These are phyloP conservation scores for Malassezia yamatoensis DNA, from an alignment of 1,284 basidiomycete species.

Conservation along the genomic window DNA sequence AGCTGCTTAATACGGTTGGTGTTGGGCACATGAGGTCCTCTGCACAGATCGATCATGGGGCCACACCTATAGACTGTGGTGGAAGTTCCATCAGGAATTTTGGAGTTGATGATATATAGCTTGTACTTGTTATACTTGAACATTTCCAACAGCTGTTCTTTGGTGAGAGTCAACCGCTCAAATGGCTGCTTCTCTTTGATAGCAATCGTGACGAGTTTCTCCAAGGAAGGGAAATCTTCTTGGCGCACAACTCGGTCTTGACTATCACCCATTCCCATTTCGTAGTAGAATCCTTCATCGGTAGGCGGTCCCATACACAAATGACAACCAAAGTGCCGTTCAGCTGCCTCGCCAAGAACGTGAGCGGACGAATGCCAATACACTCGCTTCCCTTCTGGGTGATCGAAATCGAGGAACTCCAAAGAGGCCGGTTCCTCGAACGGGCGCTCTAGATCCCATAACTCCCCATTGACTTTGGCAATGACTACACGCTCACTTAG, in stretches of 20 bases:
- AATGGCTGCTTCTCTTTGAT: slow-evolving; percentile 97
- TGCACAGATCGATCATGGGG: slow-evolving; percentile 93
- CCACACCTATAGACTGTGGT: slow-evolving; percentile 98
- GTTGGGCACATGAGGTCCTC: slow-evolving; percentile 94
- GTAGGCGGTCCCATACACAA: slow-evolving; percentile 94
- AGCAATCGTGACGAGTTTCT: slow-evolving; percentile 75
- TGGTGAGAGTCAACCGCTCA: slow-evolving; percentile 82
- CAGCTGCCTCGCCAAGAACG: slow-evolving; percentile 93
- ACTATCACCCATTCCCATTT: slow-evolving; percentile 60
- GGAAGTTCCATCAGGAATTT: slow-evolving; percentile 89
- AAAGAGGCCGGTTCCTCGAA: slow-evolving; percentile 73
- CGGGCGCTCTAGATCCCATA: slow-evolving; percentile 93
- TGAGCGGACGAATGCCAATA: slow-evolving; percentile 99
- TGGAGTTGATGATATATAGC: slow-evolving; percentile 84
- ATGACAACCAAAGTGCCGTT: slow-evolving; percentile 93
- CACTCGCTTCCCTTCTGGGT: slow-evolving; percentile 72
- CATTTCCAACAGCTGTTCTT: slow-evolving; percentile 91
- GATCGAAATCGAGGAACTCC: slow-evolving; percentile 84
- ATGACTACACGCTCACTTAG: slow-evolving; percentile 84
- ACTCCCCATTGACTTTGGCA: slow-evolving; percentile 77
- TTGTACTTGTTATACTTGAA: slow-evolving; percentile 99
- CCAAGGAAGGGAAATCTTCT: slow-evolving; percentile 76
- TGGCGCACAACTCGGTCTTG: slow-evolving; percentile 44
- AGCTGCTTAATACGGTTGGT: slow-evolving; percentile 85
- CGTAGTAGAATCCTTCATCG: slow-evolving; percentile 98